Conservation (phyloP, 257 asterid species). For the Dorcoceras hygrometricum region DNA sequence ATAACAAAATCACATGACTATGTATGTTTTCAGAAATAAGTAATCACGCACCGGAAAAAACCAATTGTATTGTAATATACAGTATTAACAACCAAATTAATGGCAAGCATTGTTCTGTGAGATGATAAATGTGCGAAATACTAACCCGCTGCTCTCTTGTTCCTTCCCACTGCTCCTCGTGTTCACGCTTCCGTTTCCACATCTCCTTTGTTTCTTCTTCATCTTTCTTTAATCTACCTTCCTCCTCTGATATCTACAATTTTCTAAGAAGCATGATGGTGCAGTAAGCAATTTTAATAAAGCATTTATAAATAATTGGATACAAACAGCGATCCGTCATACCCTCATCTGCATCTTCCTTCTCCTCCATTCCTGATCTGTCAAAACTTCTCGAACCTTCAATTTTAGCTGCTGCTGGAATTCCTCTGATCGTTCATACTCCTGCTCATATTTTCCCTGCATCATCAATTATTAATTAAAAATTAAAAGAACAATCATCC, state of each 20-base stretch:
- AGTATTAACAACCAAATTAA: background rate
- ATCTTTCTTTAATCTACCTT: slow-evolving; percentile 97
- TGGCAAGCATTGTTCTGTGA: background rate
- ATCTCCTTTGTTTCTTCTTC: slow-evolving; percentile 97
- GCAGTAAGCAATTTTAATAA: too few relatives aligned
- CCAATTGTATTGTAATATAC: background rate
- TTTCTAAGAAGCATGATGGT: slow-evolving; percentile 14
- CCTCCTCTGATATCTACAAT: slow-evolving; percentile 92
- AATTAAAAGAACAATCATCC: slow-evolving; percentile 5
- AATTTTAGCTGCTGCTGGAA: slow-evolving; percentile 85
- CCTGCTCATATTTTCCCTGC: slow-evolving; percentile 95
- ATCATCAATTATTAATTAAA: slow-evolving; percentile 21
- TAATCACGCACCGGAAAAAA: background rate
- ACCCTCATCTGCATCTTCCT: slow-evolving; percentile 99
- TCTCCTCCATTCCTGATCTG: slow-evolving; percentile 99
- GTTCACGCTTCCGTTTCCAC: slow-evolving; percentile 99
- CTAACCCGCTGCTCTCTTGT: slow-evolving; percentile 93
- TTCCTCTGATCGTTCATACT: slow-evolving; percentile 70
- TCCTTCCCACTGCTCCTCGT: slow-evolving; percentile 99
- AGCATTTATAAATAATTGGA: slow-evolving; percentile 13
- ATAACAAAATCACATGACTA: background rate
- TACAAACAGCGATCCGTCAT: slow-evolving; percentile 23
- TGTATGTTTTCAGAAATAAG: background rate
- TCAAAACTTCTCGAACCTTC: slow-evolving; percentile 91
- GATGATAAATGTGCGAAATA: slow-evolving; percentile 12